phyloP scores from a whole-genome alignment of 192 early-diverging fungal genomes.

The Dispira simplex region DNA sequence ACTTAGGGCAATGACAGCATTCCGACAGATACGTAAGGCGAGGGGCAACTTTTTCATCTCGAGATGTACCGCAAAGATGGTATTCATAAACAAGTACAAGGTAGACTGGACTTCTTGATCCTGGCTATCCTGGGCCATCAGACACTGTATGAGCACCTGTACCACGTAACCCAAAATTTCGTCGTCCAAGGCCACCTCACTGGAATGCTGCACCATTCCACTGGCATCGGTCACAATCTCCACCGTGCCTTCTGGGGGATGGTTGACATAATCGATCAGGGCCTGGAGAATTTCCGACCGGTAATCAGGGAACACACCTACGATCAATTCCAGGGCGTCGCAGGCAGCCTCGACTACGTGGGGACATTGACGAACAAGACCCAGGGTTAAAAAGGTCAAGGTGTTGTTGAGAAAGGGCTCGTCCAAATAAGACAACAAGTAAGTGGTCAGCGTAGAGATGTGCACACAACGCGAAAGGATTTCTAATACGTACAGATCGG shows the following conservation, averaged over 20 bases:
- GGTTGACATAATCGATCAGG: conserved; percentile 7
- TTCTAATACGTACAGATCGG: conserved; percentile 9
- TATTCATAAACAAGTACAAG: conserved; percentile 10
- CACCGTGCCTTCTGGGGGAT: neutral
- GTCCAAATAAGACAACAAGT: neutral
- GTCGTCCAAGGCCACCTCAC: conserved; percentile 3
- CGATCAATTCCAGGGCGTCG: conserved; percentile 4
- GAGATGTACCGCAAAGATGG: neutral
- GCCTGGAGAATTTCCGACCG: conserved; percentile 9
- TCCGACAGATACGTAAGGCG: conserved; percentile 21
- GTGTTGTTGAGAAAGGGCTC: conserved; percentile 8
- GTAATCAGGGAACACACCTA: conserved; percentile 7
- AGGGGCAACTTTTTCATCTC: neutral
- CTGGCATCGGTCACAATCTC: neutral
- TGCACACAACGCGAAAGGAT: conserved; percentile 2
- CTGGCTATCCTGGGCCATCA: neutral
- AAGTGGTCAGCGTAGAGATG: neutral
- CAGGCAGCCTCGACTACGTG: neutral
- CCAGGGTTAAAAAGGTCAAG: neutral
- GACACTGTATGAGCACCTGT: neutral
- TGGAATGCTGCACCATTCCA: neutral
- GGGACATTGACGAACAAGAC: neutral
- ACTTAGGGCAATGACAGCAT: conserved; percentile 19
- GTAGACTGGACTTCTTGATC: neutral
- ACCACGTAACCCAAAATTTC: conserved; percentile 1